Evolutionary conservation across 2,329 filamentous ascomycete genomes (phyloP).

Genomic region (Amesomyces nigricolor): DNA sequence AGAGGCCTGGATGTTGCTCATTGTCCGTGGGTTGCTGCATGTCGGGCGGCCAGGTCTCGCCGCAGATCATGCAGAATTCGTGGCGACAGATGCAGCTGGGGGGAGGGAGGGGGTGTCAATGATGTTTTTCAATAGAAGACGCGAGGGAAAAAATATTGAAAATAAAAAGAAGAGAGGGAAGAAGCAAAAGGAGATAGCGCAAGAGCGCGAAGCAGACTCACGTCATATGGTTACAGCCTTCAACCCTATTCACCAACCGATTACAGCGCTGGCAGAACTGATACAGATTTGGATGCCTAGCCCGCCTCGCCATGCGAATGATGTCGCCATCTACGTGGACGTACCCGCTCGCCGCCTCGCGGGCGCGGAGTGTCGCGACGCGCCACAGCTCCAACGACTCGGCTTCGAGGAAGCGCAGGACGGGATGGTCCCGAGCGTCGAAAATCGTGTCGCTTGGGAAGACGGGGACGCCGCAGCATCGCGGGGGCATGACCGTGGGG

Average conservation of each 20-base stretch:
- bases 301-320: constrained; percentile 1
- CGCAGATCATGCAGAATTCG: constrained; percentile 14
- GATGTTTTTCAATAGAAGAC: no score
- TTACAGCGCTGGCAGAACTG: constrained; percentile 11
- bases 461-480: constrained; percentile 3
- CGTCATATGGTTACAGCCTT: constrained; percentile 12
- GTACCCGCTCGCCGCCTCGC: background rate
- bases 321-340: background rate
- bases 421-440: background rate
- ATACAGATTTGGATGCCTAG: background rate
- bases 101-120: no score
- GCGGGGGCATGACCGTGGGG: constrained; percentile 5
- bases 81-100: constrained; percentile 10
- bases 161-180: background rate
- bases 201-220: no score
- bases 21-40: background rate
- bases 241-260: background rate
- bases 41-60: background rate
- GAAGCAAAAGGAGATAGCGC: no score
- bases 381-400: background rate
- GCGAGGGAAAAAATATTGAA: no score
- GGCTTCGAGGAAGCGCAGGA: background rate
- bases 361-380: background rate
- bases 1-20: background rate
- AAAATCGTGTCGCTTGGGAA: background rate